phyloP scores from a whole-genome alignment of 495 filamentous ascomycete genomes.

The Niebla homalea region DNA sequence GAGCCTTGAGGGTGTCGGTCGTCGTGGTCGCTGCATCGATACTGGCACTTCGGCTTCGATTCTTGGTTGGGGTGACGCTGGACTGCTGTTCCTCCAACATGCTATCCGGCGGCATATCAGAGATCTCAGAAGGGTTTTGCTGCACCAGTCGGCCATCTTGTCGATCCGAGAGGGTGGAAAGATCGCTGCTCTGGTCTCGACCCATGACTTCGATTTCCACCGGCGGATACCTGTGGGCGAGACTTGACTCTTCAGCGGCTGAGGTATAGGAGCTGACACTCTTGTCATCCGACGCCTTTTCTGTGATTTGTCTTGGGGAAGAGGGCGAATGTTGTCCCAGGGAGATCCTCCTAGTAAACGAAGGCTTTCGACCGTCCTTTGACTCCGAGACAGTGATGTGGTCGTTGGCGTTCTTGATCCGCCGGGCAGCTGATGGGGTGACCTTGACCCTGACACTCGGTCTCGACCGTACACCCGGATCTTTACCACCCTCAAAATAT shows the following conservation, averaged over 20 bases:
- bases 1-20: constrained; percentile 50
- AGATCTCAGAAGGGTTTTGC: constrained; percentile 65
- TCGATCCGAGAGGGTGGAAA: constrained; percentile 39
- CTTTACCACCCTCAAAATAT: constrained; percentile 87
- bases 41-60: constrained; percentile 45
- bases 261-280: constrained; percentile 54
- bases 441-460: constrained; percentile 93
- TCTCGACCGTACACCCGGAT: constrained; percentile 44
- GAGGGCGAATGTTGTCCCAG: constrained; percentile 37
- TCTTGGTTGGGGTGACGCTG: constrained; percentile 33
- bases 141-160: constrained; percentile 39
- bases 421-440: constrained; percentile 59
- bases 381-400: constrained; percentile 74
- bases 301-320: constrained; percentile 35
- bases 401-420: constrained; percentile 45
- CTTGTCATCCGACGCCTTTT: constrained; percentile 36
- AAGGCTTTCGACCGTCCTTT: constrained; percentile 49
- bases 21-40: constrained; percentile 31
- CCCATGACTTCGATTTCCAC: constrained; percentile 75
- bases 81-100: constrained; percentile 59
- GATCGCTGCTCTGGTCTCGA: constrained; percentile 41
- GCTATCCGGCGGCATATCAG: constrained; percentile 79
- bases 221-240: constrained; percentile 49
- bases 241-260: constrained; percentile 62
- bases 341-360: constrained; percentile 51